phyloP scores from a whole-genome alignment of 306 rosid species.

The Casuarina cunninghamiana region DNA sequence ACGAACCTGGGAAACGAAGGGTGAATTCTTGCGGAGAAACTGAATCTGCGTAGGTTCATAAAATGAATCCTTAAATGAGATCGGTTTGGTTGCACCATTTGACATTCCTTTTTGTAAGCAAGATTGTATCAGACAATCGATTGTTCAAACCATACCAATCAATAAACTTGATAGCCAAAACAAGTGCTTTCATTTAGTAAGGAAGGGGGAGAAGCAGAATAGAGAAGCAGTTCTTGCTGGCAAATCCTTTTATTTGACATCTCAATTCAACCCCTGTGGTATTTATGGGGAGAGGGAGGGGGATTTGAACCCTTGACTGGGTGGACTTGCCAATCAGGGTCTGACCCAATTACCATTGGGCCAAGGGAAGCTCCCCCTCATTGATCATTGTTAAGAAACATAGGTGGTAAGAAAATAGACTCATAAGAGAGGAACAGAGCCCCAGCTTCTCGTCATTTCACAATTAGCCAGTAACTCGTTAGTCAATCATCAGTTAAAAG shows the following conservation, averaged over 20 bases:
- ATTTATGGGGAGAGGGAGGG: not conserved
- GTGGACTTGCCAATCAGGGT: no score
- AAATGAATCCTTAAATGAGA: not conserved
- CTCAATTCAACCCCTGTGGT: not conserved
- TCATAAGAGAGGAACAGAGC: not conserved
- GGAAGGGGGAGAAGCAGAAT: no score
- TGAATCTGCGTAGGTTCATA: not conserved
- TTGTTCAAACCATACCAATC: no score
- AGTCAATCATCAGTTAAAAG: not conserved
- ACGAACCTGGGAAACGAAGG: conserved; percentile 3
- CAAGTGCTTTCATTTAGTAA: no score
- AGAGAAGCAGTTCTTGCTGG: no score
- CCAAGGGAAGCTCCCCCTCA: no score
- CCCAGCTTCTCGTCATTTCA: not conserved
- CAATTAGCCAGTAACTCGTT: not conserved
- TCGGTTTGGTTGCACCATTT: not conserved
- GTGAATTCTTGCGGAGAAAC: not conserved
- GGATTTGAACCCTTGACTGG: no score
- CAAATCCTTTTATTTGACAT: not conserved
- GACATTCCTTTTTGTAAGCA: not conserved
- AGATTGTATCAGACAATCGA: no score
- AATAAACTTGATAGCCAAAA: no score
- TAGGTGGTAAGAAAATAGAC: not conserved
- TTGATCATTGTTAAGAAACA: not conserved
- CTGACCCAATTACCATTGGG: no score